Percentiles rank a stretch among this genome's conserved stretches.
Evolutionary conservation across 495 filamentous ascomycete species (phyloP).

Genomic region (Jackrogersella minutella): DNA sequence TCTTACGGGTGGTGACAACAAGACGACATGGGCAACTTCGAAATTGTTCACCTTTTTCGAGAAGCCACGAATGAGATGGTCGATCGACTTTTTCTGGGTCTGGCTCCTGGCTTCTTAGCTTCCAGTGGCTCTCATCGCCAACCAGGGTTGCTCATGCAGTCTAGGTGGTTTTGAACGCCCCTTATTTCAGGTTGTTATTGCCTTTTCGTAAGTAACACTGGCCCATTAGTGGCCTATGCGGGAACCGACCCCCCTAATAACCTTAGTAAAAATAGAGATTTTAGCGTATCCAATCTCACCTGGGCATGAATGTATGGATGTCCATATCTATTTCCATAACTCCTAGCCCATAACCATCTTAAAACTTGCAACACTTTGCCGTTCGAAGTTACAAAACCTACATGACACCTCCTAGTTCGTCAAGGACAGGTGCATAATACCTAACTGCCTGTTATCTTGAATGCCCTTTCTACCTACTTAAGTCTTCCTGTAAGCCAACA

Average conservation of each 20-base stretch:
- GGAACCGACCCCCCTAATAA: conserved; percentile 14
- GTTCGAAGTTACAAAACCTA: conserved; percentile 1
- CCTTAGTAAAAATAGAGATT: conserved; percentile 27
- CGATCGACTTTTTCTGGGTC: neutral
- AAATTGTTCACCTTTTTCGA: conserved; percentile 21
- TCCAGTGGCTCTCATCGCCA: conserved; percentile 1
- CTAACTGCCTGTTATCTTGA: neutral
- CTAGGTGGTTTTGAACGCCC: conserved; percentile 34
- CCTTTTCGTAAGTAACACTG: conserved; percentile 3
- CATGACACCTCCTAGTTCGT: neutral
- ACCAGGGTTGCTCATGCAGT: conserved; percentile 17
- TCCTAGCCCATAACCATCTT: conserved; percentile 2
- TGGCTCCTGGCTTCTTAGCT: neutral
- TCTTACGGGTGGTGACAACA: conserved; percentile 4
- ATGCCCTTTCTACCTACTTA: neutral
- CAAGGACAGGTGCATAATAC: neutral
- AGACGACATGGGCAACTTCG: conserved; percentile 10
- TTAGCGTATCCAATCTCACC: too few relatives aligned
- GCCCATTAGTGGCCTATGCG: conserved; percentile 13
- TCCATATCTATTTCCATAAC: too few relatives aligned
- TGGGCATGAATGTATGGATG: too few relatives aligned
- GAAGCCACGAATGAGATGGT: conserved; percentile 26
- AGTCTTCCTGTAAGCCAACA: neutral
- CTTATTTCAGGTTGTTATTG: conserved; percentile 36
- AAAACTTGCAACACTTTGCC: conserved; percentile 7